Evolutionary conservation across 208 protist genomes (phyloP).

Genomic region (Spongospora subterranea): DNA sequence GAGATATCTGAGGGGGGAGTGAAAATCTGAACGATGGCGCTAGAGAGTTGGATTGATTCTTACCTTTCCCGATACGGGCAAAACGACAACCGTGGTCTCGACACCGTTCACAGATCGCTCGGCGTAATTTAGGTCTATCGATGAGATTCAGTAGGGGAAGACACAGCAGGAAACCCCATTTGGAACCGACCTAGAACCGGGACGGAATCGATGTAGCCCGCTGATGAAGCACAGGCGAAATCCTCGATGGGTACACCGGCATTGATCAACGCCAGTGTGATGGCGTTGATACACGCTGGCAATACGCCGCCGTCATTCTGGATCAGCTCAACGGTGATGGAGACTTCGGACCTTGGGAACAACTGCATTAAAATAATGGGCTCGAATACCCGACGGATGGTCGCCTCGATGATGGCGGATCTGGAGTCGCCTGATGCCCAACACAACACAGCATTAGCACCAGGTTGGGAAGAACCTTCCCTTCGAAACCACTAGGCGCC

Average conservation of each 20-base stretch:
- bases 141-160: not conserved
- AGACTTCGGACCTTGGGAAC: slow-evolving; percentile 80
- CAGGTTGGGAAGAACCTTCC: not conserved
- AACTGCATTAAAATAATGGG: slow-evolving; percentile 70
- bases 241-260: slow-evolving; percentile 86
- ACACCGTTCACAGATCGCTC: slow-evolving; percentile 76
- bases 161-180: slow-evolving; percentile 46
- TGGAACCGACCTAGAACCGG: slow-evolving; percentile 73
- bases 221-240: slow-evolving; percentile 77
- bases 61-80: slow-evolving; percentile 73
- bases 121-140: slow-evolving; percentile 75
- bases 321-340: slow-evolving; percentile 82
- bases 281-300: slow-evolving; percentile 80
- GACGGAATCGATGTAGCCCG: slow-evolving; percentile 77
- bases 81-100: slow-evolving; percentile 76
- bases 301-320: slow-evolving; percentile 82
- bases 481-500: not conserved
- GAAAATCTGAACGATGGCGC: not conserved
- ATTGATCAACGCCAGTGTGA: slow-evolving; percentile 84
- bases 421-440: not conserved
- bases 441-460: no score
- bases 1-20: not conserved
- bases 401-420: slow-evolving; percentile 69
- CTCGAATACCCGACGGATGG: slow-evolving; percentile 78
- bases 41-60: not conserved